phyloP scores from a whole-genome alignment of 441 rosid genomes.

The Eruca vesicaria region DNA sequence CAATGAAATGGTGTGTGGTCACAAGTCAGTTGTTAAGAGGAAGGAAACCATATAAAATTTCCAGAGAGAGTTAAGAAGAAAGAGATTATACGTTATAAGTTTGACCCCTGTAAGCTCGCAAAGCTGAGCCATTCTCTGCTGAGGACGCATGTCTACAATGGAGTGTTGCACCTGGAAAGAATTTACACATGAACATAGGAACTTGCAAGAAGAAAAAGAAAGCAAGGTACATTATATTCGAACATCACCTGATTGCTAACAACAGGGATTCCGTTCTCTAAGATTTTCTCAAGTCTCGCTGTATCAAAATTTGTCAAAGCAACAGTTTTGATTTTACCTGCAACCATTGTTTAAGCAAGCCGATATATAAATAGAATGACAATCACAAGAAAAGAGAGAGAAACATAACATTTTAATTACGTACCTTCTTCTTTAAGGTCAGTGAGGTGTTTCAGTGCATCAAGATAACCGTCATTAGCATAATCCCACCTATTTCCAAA shows the following conservation, averaged over 20 bases:
- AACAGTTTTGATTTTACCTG: slow-evolving; percentile 90
- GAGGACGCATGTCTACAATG: slow-evolving; percentile 94
- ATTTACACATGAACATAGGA: slow-evolving; percentile 9
- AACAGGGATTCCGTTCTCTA: slow-evolving; percentile 85
- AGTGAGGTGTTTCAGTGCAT: slow-evolving; percentile 83
- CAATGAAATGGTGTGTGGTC: slow-evolving; percentile 11
- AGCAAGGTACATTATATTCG: no score
- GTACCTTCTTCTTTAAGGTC: slow-evolving; percentile 90
- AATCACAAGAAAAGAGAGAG: slow-evolving; percentile 15
- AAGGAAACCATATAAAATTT: neutral
- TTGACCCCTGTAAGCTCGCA: slow-evolving; percentile 86
- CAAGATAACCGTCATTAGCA: slow-evolving; percentile 85
- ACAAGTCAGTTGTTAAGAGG: neutral
- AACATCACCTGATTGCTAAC: slow-evolving; percentile 88
- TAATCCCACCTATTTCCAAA: slow-evolving; percentile 95
- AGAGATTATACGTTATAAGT: slow-evolving; percentile 71
- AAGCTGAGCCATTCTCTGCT: slow-evolving; percentile 91
- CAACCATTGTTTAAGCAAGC: neutral
- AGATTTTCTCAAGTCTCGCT: slow-evolving; percentile 70
- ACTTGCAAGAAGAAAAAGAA: neutral
- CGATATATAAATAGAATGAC: neutral
- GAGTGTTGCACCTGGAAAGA: slow-evolving; percentile 86
- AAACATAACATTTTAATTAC: neutral
- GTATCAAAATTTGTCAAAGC: slow-evolving; percentile 95
- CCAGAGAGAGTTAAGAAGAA: slow-evolving; percentile 35